A percentile compares a stretch with the other conserved stretches of the same genome.
Conservation (phyloP, 2,329 filamentous ascomycete species). For the Aureobasidium melanogenum region DNA sequence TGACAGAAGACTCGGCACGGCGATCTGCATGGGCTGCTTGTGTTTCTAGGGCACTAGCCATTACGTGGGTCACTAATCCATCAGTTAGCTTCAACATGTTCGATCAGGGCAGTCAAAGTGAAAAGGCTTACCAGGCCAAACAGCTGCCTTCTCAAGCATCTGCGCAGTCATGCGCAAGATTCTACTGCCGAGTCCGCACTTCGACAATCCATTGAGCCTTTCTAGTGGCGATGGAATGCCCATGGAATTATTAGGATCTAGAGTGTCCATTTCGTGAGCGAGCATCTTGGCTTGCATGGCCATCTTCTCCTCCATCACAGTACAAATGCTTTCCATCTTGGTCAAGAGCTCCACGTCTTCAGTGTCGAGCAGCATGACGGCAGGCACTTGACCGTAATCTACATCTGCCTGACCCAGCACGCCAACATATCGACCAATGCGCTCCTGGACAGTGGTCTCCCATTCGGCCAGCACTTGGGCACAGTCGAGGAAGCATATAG, state of each 20-base stretch:
- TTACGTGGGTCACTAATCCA: constrained; percentile 55
- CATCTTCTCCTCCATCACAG: constrained; percentile 70
- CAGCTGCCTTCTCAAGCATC: constrained; percentile 78
- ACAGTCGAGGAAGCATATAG: constrained; percentile 89
- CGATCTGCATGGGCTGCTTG: constrained; percentile 56
- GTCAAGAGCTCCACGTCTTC: constrained; percentile 79
- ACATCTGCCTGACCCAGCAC: constrained; percentile 76
- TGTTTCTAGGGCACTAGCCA: constrained; percentile 56
- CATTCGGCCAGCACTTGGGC: constrained; percentile 91
- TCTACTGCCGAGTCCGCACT: constrained; percentile 71
- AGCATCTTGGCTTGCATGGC: constrained; percentile 44
- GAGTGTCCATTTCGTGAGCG: constrained; percentile 41
- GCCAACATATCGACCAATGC: constrained; percentile 81
- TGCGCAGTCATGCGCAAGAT: constrained; percentile 76
- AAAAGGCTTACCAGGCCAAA: constrained; percentile 71
- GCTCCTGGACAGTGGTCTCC: constrained; percentile 86
- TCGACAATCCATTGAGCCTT: constrained; percentile 45
- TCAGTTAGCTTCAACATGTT: constrained; percentile 2
- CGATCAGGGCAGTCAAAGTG: not conserved
- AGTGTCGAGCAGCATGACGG: constrained; percentile 82
- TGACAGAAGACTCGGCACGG: constrained; percentile 43
- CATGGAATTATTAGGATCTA: constrained; percentile 42
- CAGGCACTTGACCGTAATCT: constrained; percentile 70
- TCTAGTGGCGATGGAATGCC: constrained; percentile 29
- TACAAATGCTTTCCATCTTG: constrained; percentile 73